Evolutionary conservation across 108 stramenopile species (phyloP).

Genomic region (Cyclotella distinguenda): DNA sequence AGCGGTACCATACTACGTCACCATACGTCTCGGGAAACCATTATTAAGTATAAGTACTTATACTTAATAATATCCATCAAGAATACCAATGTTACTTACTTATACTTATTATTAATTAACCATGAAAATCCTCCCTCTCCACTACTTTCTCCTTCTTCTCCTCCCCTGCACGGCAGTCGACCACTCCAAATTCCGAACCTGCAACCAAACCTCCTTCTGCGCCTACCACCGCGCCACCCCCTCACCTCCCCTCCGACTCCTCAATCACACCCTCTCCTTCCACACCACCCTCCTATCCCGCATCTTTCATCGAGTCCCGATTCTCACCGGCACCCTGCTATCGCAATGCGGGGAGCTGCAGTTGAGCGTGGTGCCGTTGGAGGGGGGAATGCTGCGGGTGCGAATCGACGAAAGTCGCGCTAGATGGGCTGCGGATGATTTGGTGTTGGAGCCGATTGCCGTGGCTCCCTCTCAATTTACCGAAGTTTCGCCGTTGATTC

Average conservation of each 20-base stretch:
- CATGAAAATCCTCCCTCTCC: not conserved
- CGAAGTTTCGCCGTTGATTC: not conserved
- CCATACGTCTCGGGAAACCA: no score
- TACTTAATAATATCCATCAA: no score
- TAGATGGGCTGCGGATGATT: conserved; percentile 81
- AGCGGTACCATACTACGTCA: no score
- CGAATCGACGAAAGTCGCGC: conserved; percentile 70
- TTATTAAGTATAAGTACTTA: no score
- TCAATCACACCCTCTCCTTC: conserved; percentile 7
- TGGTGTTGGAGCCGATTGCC: conserved; percentile 76
- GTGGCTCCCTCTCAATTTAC: conserved; percentile 42
- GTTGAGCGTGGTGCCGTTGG: conserved; percentile 60
- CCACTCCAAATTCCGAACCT: conserved; percentile 96
- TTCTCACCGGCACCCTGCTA: conserved; percentile 2
- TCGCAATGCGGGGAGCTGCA: conserved; percentile 65
- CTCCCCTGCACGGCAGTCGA: conserved; percentile 80
- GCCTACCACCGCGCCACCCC: conserved; percentile 87
- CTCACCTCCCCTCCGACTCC: conserved; percentile 56
- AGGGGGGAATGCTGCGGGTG: conserved; percentile 79
- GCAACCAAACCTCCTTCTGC: conserved; percentile 96
- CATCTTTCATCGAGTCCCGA: conserved; percentile 46
- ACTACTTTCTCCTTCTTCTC: not conserved
- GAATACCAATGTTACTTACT: no score
- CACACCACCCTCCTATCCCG: conserved; percentile 13
- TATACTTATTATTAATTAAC: no score